phyloP scores from a whole-genome alignment of 2,329 filamentous ascomycete genomes.

The Stemphylium lycopersici region DNA sequence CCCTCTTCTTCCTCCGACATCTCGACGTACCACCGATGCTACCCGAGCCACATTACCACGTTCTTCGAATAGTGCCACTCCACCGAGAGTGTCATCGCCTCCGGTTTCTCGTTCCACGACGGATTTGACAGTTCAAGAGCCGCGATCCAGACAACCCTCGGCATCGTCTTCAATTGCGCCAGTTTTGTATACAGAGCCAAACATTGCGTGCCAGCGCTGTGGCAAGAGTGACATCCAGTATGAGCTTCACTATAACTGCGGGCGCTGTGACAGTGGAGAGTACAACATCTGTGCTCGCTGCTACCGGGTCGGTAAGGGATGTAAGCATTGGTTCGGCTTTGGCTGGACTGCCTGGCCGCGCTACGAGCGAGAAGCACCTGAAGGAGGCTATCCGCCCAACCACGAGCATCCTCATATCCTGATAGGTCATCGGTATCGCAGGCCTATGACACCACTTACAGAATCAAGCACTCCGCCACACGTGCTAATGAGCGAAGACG shows the following conservation, averaged over 20 bases:
- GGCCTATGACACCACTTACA: conserved; percentile 31
- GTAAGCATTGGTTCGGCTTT: conserved; percentile 88
- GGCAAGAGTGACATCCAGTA: conserved; percentile 77
- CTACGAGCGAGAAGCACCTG: conserved; percentile 60
- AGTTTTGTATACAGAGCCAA: conserved; percentile 69
- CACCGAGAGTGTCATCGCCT: conserved; percentile 30
- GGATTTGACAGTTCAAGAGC: conserved; percentile 29
- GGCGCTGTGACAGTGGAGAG: conserved; percentile 69
- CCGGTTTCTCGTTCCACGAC: conserved; percentile 39
- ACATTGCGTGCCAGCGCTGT: conserved; percentile 75
- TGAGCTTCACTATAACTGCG: conserved; percentile 83
- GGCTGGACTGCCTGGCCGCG: conserved; percentile 71
- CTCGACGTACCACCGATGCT: conserved; percentile 44
- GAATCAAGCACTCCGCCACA: conserved; percentile 31
- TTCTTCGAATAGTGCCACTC: conserved; percentile 33
- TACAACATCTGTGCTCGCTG: conserved; percentile 84
- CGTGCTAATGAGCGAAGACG: conserved; percentile 62
- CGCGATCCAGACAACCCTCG: conserved; percentile 25
- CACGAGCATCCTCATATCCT: conserved; percentile 61
- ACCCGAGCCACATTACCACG: conserved; percentile 26
- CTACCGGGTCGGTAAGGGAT: conserved; percentile 78
- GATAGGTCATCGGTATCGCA: conserved; percentile 53
- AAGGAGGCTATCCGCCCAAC: conserved; percentile 49
- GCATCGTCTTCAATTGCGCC: conserved; percentile 23
- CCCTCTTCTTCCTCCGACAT: conserved; percentile 25